phyloP scores from a whole-genome alignment of 2,329 filamentous ascomycete species.

The Graphiopsis chlorocephala region DNA sequence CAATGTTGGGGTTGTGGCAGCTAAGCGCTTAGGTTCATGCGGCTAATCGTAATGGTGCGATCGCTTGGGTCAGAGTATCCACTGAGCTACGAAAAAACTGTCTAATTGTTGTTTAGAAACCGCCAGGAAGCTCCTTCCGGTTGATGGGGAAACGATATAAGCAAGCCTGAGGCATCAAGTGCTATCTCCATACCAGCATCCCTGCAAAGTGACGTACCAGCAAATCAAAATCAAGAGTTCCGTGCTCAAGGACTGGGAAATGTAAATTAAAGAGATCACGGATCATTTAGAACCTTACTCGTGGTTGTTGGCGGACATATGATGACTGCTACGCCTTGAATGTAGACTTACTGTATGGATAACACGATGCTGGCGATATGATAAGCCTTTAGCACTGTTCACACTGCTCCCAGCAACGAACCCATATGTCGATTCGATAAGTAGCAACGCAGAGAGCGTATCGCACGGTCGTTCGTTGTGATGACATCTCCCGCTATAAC shows the following conservation, averaged over 20 bases:
- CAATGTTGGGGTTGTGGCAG: slow-evolving; percentile 7
- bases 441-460: not conserved
- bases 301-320: not conserved
- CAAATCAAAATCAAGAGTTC: not conserved
- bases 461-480: not conserved
- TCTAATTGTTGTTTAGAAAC: not conserved
- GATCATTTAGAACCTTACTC: not conserved
- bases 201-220: not conserved
- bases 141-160: not conserved
- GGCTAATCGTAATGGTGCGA: slow-evolving; percentile 10
- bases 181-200: not conserved
- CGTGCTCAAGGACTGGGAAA: not conserved
- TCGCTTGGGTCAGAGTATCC: slow-evolving; percentile 1
- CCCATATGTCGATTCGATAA: not conserved
- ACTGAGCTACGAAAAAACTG: not conserved
- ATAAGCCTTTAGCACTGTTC: not conserved
- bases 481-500: not conserved
- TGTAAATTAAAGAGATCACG: not conserved
- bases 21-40: slow-evolving; percentile 12
- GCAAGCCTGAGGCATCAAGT: not conserved
- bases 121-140: not conserved
- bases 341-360: too few species aligned
- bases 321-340: not conserved
- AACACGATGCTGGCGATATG: not conserved
- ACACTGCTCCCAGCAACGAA: not conserved